Evolutionary conservation across 1,284 basidiomycete genomes (phyloP).

Genomic region (Tilletiaria anomala): DNA sequence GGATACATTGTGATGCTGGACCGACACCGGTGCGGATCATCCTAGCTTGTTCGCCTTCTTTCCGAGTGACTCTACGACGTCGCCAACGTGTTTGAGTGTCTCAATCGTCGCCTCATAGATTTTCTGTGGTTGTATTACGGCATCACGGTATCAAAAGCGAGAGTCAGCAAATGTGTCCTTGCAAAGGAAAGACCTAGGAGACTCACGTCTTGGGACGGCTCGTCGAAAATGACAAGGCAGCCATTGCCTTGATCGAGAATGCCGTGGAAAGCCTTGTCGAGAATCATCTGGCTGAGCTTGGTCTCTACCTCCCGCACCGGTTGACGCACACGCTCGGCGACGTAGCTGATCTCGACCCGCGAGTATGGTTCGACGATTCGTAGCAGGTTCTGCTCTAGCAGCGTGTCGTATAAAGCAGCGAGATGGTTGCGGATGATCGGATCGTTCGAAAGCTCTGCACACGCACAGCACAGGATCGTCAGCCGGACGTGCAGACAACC

Average conservation of each 20-base stretch:
- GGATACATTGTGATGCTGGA: too few relatives aligned
- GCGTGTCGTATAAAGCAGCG: constrained; percentile 82
- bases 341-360: constrained; percentile 74
- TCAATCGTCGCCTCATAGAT: constrained; percentile 74
- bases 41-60: constrained; percentile 42
- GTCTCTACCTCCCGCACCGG: constrained; percentile 80
- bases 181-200: too few relatives aligned
- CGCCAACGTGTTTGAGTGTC: constrained; percentile 73
- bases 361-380: constrained; percentile 91
- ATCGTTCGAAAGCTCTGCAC: constrained; percentile 83
- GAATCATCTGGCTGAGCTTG: constrained; percentile 92
- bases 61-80: constrained; percentile 80
- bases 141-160: too few relatives aligned
- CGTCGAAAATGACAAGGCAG: constrained; percentile 76
- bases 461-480: too few relatives aligned
- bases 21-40: too few relatives aligned
- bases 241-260: constrained; percentile 89
- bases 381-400: constrained; percentile 85
- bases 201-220: constrained; percentile 58
- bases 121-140: too few relatives aligned
- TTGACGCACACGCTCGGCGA: constrained; percentile 78
- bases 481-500: too few relatives aligned
- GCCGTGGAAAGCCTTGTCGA: constrained; percentile 85
- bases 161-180: too few relatives aligned
- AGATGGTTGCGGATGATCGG: constrained; percentile 87